Evolutionary conservation across 169 alveolate genomes (phyloP).

Genomic region (Besnoitia besnoiti): DNA sequence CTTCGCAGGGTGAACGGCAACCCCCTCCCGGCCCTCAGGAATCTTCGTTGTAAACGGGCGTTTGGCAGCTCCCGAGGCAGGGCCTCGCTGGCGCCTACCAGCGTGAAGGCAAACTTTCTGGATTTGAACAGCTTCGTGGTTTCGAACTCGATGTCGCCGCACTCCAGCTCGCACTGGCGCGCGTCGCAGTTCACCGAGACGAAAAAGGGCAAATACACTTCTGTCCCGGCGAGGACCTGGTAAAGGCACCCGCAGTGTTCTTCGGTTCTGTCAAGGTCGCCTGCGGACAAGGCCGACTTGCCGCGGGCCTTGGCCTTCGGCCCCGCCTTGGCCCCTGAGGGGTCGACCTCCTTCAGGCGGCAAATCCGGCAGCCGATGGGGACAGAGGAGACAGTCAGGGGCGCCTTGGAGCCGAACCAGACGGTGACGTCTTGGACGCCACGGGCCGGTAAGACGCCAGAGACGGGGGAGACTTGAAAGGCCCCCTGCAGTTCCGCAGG

Average conservation of each 20-base stretch:
- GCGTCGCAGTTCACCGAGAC: constrained; percentile 85
- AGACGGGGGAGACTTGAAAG: neutral
- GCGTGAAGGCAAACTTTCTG: constrained; percentile 83
- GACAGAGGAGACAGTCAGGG: constrained; percentile 45
- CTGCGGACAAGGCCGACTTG: neutral
- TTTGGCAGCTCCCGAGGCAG: no score
- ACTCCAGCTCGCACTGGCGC: constrained; percentile 86
- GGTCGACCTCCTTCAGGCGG: constrained; percentile 79
- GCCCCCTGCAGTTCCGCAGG: constrained; percentile 52
- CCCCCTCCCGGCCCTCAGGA: no score
- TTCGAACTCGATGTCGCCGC: constrained; percentile 83
- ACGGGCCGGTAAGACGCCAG: neutral
- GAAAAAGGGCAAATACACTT: constrained; percentile 80
- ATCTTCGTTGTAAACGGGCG: no score
- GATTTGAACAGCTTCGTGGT: constrained; percentile 92
- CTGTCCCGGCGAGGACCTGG: constrained; percentile 79
- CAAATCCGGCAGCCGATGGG: neutral
- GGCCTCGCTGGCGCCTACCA: constrained; percentile 81
- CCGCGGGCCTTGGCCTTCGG: neutral
- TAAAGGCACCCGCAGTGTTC: neutral
- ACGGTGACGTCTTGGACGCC: constrained; percentile 3
- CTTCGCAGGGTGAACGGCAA: no score
- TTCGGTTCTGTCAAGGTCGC: neutral
- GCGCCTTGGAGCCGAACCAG: neutral
- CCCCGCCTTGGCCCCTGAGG: constrained; percentile 6